A percentile compares a stretch with the other conserved stretches of the same genome.
Evolutionary conservation across 169 alveolate genomes (phyloP).

Genomic region (Eimeria necatrix): DNA sequence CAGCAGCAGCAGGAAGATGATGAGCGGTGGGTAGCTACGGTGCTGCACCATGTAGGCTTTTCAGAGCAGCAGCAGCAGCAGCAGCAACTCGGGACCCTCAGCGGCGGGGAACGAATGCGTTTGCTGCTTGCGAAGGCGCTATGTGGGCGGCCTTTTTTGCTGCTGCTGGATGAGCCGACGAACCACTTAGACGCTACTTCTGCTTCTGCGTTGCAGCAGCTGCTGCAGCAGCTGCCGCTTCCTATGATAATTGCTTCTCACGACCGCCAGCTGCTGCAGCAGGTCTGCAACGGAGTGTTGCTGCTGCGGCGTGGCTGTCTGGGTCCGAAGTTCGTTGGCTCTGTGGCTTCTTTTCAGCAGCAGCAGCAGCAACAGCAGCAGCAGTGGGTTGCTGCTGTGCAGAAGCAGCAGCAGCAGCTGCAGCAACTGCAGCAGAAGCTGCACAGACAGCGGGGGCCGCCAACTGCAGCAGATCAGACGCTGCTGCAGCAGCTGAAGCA

Average conservation of each 20-base stretch:
- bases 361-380: slow-evolving; percentile 64
- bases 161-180: slow-evolving; percentile 96
- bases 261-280: slow-evolving; percentile 79
- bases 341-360: slow-evolving; percentile 54
- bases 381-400: slow-evolving; percentile 31
- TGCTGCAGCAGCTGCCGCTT: slow-evolving; percentile 71
- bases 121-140: slow-evolving; percentile 90
- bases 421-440: slow-evolving; percentile 73
- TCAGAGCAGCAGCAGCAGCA: slow-evolving; percentile 53
- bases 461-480: slow-evolving; percentile 54
- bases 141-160: slow-evolving; percentile 90
- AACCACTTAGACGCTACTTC: slow-evolving; percentile 95
- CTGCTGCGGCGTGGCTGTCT: slow-evolving; percentile 55
- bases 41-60: slow-evolving; percentile 36
- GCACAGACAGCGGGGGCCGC: slow-evolving; percentile 47
- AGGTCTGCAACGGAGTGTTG: slow-evolving; percentile 73
- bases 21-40: slow-evolving; percentile 5
- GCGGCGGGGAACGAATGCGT: slow-evolving; percentile 81
- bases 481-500: slow-evolving; percentile 69
- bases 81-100: slow-evolving; percentile 27
- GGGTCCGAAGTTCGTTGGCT: slow-evolving; percentile 3
- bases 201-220: slow-evolving; percentile 71
- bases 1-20: slow-evolving; percentile 61
- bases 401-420: slow-evolving; percentile 44
- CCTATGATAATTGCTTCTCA: slow-evolving; percentile 83